Base-by-base conservation (phyloP, 768 basidiomycete species). In the Peribolospora kevripleyi region DNA sequence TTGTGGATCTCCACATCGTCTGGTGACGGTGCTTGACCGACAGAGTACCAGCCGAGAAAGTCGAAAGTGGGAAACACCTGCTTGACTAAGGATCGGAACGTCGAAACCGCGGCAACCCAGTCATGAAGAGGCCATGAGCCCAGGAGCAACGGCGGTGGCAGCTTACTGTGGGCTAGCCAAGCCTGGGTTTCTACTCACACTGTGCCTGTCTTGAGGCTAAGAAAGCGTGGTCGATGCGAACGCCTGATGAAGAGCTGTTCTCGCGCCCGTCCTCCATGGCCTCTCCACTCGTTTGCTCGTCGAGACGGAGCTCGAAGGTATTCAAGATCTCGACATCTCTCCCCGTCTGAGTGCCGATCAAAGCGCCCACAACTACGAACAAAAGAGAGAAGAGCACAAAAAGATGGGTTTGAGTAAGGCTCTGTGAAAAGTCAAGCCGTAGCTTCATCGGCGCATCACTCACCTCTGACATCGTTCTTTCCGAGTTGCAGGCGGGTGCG, bases 31-130 rank as follows among this genome's bases (percentile, higher is more conserved):
- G 72, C 70, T n/a, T 74, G 66, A 11, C 85, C 80, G 48, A 90
- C 79, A 0, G 83, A 84, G 68, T 98, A 98, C 93, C 93, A 98
- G 6, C 93, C 93, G 52, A 98, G 83, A 64, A 98, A 81, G 65
- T 97, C 93, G 42, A 97, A 74, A 0, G 88, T 87, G 8, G 93
- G 93, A 67, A 98, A 97, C 25, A 97, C 91, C 69, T 93, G 88
- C 68, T 91, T 91, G 73, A 88, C 91, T 97, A 67, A 48, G 11
- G 46, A 46, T 37, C 42, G 42, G 47, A 42, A 41, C 8, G 54
- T 37, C 39, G 41, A 14, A 14, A 54, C 38, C 7, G 14, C 10
- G 40, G 25, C n/a, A 11, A n/a, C 3, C 7, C 39, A 46, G 8
- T n/a, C 13, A n/a, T 6, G 52, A 25, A 25, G 25, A 25, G 25